Evolutionary conservation across 495 filamentous ascomycete species (phyloP), one percentile per base, ranked within the genome.

Genomic region (Talaromyces ruber): DNA sequence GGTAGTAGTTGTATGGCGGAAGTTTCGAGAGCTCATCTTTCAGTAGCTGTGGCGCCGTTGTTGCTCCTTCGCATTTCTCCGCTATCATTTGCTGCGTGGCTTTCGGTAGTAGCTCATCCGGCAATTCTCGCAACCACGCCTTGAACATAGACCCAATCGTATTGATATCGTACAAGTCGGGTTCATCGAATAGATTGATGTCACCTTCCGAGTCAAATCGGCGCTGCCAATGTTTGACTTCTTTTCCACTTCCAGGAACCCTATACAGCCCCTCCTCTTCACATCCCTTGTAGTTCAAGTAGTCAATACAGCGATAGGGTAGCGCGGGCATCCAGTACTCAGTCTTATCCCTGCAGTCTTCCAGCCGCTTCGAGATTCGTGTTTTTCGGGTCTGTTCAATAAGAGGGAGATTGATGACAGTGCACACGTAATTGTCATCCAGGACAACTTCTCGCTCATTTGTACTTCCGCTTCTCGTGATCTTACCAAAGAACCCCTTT

Each of bases 251-350:
- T 26, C 92, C 92, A 29, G 92, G 90, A 32, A 97, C 84, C 37
- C 92, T 82, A 67, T 96, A 97, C 8, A 97, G 79, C 6, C 92
- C 92, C 72, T 96, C 92, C 59, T 93, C 89, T 65, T 96, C 91
- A 64, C 86, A 91, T 7, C 91, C 92, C 67, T 90, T 92, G 68
- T 89, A 89, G 68, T 97, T 96, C 26, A 97, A 84, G 71, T 93
- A 97, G 73, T 97, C 92, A 64, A 97, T 94, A 28, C 88, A 93
- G 58, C 92, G 81, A 84, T 92, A 96, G 0, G 92, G 92, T 53
- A 97, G 85, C 18, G 91, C 89, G 0, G 92, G 92, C 91, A 97
- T 94, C 92, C 92, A 97, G 68, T 93, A 97, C 67, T 96, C 92
- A 0, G 92, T 96, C 80, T 96, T 96, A 68, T 97, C 92, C 51